Percentiles rank a stretch among this genome's conserved stretches.
phyloP scores from a whole-genome alignment of 768 basidiomycete species.

The Kondoa malvinella region DNA sequence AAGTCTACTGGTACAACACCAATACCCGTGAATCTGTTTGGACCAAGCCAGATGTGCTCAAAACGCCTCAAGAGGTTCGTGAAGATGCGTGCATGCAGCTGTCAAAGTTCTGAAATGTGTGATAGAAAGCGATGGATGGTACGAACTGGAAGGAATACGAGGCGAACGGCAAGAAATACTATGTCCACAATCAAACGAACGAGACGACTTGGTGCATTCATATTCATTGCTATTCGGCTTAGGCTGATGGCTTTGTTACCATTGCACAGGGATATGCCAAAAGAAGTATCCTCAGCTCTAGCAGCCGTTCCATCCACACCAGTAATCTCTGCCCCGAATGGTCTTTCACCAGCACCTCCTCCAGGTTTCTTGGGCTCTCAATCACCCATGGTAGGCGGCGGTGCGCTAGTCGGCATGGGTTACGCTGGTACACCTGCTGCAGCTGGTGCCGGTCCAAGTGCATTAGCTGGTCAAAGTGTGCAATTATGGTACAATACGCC shows the following conservation, averaged over 20 bases:
- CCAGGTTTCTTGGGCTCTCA: neutral
- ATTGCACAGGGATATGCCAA: conserved; percentile 30
- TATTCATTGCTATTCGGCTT: conserved; percentile 65
- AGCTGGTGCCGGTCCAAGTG: conserved; percentile 10
- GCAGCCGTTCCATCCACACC: conserved; percentile 21
- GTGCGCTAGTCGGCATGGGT: conserved; percentile 19
- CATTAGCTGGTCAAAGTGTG: conserved; percentile 39
- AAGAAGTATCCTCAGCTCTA: conserved; percentile 25
- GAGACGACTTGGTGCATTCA: conserved; percentile 65
- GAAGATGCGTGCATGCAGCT: conserved; percentile 19
- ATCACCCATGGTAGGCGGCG: conserved; percentile 16
- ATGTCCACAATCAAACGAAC: conserved; percentile 56
- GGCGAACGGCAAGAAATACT: conserved; percentile 41
- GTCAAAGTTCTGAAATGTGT: neutral
- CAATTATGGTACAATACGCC: conserved; percentile 40
- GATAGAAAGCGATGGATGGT: conserved; percentile 63
- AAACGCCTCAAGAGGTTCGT: conserved; percentile 71
- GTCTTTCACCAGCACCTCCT: neutral
- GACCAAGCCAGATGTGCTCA: conserved; percentile 95
- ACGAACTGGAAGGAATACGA: conserved; percentile 96
- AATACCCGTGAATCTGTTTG: conserved; percentile 77
- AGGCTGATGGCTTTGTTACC: conserved; percentile 19
- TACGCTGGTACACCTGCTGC: conserved; percentile 14
- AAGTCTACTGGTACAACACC: conserved; percentile 96
- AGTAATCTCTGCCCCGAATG: neutral